These are phyloP conservation scores for Acacia melanoxylon DNA, from an alignment of 306 rosid species.

Conservation along the genomic window DNA sequence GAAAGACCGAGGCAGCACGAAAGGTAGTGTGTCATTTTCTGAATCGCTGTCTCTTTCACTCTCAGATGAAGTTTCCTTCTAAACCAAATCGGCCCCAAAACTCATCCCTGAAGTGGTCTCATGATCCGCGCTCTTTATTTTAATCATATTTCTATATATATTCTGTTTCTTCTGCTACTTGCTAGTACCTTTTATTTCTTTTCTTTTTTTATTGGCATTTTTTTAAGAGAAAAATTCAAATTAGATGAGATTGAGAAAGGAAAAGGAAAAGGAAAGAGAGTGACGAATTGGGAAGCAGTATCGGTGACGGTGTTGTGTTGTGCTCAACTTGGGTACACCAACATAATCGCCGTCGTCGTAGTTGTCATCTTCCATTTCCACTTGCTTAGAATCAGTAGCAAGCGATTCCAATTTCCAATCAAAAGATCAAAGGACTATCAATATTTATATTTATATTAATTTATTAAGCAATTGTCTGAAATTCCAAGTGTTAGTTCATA, in stretches of 20 bases:
- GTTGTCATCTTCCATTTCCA: neutral
- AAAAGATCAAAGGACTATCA: neutral
- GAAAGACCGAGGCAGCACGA: neutral
- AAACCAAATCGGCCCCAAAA: neutral
- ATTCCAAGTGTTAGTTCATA: neutral
- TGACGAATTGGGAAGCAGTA: neutral
- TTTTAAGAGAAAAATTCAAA: neutral
- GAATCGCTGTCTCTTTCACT: neutral
- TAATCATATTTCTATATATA: neutral
- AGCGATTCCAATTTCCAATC: neutral
- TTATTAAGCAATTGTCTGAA: neutral
- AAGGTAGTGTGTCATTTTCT: neutral
- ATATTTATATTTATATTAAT: neutral
- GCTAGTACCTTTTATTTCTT: neutral
- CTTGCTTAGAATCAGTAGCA: neutral
- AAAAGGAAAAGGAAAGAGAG: neutral
- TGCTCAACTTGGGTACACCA: neutral
- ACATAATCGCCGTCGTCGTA: neutral
- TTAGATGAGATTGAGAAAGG: neutral
- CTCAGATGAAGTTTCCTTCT: conserved; percentile 6
- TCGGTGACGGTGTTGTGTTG: conserved; percentile 6
- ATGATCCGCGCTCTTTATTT: neutral
- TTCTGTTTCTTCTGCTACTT: neutral
- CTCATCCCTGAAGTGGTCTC: neutral
- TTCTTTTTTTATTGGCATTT: neutral